phyloP scores from a whole-genome alignment of 441 rosid species.

The Gossypium gossypioides region DNA sequence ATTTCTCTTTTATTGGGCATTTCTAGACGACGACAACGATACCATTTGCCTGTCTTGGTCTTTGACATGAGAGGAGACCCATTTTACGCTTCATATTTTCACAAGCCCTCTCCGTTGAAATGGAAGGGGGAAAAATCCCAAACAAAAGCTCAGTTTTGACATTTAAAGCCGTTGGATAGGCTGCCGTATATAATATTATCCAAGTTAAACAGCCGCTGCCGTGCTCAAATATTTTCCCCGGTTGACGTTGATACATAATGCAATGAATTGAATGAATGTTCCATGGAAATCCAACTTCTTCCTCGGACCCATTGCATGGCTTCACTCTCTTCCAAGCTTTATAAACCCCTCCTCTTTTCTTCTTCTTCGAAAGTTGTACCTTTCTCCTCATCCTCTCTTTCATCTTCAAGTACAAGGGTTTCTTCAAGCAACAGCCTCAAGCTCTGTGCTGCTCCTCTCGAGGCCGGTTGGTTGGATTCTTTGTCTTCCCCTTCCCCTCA shows the following conservation, averaged over 20 bases:
- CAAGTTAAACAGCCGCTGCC: neutral
- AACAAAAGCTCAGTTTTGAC: neutral
- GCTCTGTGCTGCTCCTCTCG: conserved; percentile 34
- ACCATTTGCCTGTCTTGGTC: neutral
- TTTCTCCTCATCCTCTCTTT: conserved; percentile 10
- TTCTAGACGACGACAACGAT: too few relatives aligned
- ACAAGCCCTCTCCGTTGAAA: neutral
- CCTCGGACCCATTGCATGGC: conserved; percentile 26
- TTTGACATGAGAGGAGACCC: too few relatives aligned
- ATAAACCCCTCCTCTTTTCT: conserved; percentile 14
- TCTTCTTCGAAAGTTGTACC: conserved; percentile 10
- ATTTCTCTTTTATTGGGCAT: too few relatives aligned
- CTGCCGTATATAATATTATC: too few relatives aligned
- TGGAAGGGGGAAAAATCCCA: neutral
- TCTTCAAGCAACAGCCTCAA: conserved; percentile 12
- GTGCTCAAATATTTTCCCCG: neutral
- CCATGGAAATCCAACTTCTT: conserved; percentile 3
- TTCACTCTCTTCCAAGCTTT: conserved; percentile 23
- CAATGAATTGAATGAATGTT: neutral
- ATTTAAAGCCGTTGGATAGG: neutral
- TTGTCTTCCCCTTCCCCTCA: conserved; percentile 41
- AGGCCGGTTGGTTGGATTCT: conserved; percentile 65
- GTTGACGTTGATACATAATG: too few relatives aligned
- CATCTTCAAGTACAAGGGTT: neutral
- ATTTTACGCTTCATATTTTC: neutral